Evolutionary conservation across 2,329 filamentous ascomycete species (phyloP), one percentile per base, ranked within the genome.

Genomic region (Alternaria viburni): DNA sequence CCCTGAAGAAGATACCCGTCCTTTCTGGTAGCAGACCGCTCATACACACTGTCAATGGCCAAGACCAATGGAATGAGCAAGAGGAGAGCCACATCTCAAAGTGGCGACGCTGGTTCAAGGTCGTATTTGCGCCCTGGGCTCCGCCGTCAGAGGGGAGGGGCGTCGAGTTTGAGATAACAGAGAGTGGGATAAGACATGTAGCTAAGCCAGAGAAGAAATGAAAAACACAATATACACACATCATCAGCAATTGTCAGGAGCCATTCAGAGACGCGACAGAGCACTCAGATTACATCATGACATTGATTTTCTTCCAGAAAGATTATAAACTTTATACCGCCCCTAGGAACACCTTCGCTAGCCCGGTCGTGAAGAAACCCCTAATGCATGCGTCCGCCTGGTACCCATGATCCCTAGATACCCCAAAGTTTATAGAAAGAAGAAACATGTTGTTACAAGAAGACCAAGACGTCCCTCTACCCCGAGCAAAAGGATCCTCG

Each of bases 61-160:
- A 79, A 3, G 85, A 76, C 81, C 50, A 77, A 73, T 28, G 80
- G 80, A 43, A 81, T 82, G 68, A 79, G 71, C 67, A 78, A 72
- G 60, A 82, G 68, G 69, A 75, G 65, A 71, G 54, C 47, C 80
- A 85, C 9, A 79, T 90, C 25, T 85, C 81, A 60, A 85, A 82
- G 32, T 93, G 91, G 89, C 86, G 86, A 67, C 84, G 95, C 62
- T 93, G 89, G 84, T 89, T 97, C 85, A 96, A 94, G 79, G 87
- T 98, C 9, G 95, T 97, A 1, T 98, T 97, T 82, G 91, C 93
- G 52, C 87, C 92, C 2, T 96, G 96, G 86, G 87, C 87, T 5
- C 80, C 82, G 3, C 85, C 65, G 82, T 86, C 15, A 77, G 84
- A 56, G 82, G 85, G 11, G 66, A 85, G 57, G 73, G 88, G 87